Evolutionary conservation across 2,329 filamentous ascomycete species (phyloP).

Genomic region (Alternaria triticina): DNA sequence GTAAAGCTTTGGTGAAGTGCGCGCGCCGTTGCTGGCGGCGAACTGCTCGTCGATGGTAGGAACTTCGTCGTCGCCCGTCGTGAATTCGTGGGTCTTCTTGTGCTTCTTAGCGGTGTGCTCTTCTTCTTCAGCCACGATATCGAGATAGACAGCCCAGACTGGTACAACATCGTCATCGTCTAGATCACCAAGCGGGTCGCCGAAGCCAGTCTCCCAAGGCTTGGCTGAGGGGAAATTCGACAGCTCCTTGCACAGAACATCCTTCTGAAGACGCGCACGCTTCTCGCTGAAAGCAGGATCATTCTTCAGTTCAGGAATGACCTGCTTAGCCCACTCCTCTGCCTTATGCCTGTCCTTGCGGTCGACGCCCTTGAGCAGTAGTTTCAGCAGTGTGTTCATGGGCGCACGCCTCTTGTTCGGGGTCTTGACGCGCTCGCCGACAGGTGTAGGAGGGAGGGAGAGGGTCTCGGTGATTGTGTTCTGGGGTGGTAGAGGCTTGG

Average conservation of each 20-base stretch:
- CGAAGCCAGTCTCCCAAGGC: slow-evolving; percentile 43
- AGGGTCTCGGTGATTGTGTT: slow-evolving; percentile 29
- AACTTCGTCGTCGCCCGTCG: slow-evolving; percentile 22
- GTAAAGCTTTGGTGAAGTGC: slow-evolving; percentile 13
- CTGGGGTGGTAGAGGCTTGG: slow-evolving; percentile 16
- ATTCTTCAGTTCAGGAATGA: slow-evolving; percentile 26
- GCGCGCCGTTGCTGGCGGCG: slow-evolving; percentile 6
- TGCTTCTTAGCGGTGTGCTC: slow-evolving; percentile 29
- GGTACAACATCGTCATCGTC: slow-evolving; percentile 39
- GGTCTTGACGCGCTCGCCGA: slow-evolving; percentile 33
- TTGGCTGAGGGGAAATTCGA: slow-evolving; percentile 35
- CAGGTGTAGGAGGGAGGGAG: slow-evolving; percentile 33
- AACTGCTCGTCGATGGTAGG: slow-evolving; percentile 30
- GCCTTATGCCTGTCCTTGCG: slow-evolving; percentile 26
- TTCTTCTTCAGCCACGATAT: slow-evolving; percentile 33
- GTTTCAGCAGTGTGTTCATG: slow-evolving; percentile 20
- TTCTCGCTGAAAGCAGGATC: slow-evolving; percentile 31
- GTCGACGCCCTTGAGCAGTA: slow-evolving; percentile 29
- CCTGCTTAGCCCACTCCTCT: slow-evolving; percentile 33
- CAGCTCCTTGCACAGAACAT: slow-evolving; percentile 34
- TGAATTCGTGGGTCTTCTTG: slow-evolving; percentile 21
- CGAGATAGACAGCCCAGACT: slow-evolving; percentile 39
- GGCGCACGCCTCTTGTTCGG: slow-evolving; percentile 20
- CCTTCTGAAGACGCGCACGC: slow-evolving; percentile 36
- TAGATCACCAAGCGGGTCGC: slow-evolving; percentile 33